phyloP scores from a whole-genome alignment of 805 yeast species.

The Kodamaea jinghongensis region DNA sequence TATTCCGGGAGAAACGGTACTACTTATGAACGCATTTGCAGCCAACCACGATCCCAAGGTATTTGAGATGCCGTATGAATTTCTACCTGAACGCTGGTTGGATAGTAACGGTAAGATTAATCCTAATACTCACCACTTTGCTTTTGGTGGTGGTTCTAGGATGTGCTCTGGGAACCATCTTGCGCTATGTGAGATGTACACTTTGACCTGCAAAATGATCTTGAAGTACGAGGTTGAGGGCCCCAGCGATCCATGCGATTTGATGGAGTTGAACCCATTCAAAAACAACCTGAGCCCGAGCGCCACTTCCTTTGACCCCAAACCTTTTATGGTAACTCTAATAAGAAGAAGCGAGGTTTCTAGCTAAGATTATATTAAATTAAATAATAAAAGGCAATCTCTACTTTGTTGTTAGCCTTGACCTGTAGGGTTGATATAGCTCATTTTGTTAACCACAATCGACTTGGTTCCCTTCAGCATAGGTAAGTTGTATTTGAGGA shows the following conservation, averaged over 20 bases:
- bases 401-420: background rate
- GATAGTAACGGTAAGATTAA: slow-evolving; percentile 14
- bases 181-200: slow-evolving; percentile 65
- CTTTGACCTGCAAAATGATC: slow-evolving; percentile 51
- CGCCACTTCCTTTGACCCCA: slow-evolving; percentile 65
- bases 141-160: slow-evolving; percentile 72
- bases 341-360: background rate
- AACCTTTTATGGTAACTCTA: slow-evolving; percentile 27
- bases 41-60: slow-evolving; percentile 59
- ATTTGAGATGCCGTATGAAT: slow-evolving; percentile 45
- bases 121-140: slow-evolving; percentile 32
- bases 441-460: slow-evolving; percentile 58
- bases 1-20: slow-evolving; percentile 55
- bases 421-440: slow-evolving; percentile 50
- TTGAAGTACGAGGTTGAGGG: slow-evolving; percentile 48
- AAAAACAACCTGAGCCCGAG: slow-evolving; percentile 49
- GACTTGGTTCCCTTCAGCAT: slow-evolving; percentile 50
- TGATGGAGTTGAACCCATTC: slow-evolving; percentile 52
- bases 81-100: slow-evolving; percentile 55
- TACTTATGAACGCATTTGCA: slow-evolving; percentile 67
- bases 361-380: background rate
- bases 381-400: background rate
- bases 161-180: slow-evolving; percentile 69
- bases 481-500: slow-evolving; percentile 73
- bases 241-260: slow-evolving; percentile 28